phyloP scores from a whole-genome alignment of 208 protist species.

The Phytomonas serpens region DNA sequence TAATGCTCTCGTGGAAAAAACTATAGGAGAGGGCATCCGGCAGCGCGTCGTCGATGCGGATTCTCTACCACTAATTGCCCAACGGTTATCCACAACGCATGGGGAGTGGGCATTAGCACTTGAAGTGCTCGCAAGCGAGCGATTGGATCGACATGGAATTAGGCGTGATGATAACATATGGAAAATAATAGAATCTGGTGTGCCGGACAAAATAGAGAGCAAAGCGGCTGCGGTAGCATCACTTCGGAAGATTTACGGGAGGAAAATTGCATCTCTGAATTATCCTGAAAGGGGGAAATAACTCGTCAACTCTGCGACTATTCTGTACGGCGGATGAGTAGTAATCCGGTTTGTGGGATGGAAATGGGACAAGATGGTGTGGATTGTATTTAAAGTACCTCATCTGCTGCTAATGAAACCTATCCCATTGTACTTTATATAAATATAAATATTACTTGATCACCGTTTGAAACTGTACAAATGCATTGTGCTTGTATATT shows the following conservation, averaged over 20 bases:
- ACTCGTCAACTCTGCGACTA: background rate
- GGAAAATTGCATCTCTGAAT: background rate
- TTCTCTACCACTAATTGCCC: conserved; percentile 60
- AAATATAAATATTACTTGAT: background rate
- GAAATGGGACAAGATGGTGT: background rate
- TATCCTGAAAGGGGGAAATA: background rate
- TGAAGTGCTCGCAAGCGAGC: conserved; percentile 33
- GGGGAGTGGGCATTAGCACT: conserved; percentile 58
- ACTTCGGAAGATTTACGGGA: conserved; percentile 8
- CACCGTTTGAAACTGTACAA: background rate
- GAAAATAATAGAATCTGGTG: conserved; percentile 42
- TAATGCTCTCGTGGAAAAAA: conserved; percentile 26
- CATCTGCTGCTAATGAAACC: background rate
- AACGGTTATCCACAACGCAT: conserved; percentile 30
- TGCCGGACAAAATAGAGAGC: conserved; percentile 30
- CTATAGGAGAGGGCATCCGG: conserved; percentile 39
- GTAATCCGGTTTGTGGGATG: background rate
- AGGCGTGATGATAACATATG: conserved; percentile 49
- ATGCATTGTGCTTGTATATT: no score
- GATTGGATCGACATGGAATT: conserved; percentile 40
- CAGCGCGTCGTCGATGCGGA: conserved; percentile 53
- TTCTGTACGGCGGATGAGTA: no score
- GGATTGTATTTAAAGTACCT: background rate
- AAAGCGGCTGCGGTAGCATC: conserved; percentile 18
- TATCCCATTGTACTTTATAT: background rate